A percentile compares a stretch with the other conserved stretches of the same genome.
Conservation (phyloP, 1,139 yeast genomes). For the Hyphopichia fennica region DNA sequence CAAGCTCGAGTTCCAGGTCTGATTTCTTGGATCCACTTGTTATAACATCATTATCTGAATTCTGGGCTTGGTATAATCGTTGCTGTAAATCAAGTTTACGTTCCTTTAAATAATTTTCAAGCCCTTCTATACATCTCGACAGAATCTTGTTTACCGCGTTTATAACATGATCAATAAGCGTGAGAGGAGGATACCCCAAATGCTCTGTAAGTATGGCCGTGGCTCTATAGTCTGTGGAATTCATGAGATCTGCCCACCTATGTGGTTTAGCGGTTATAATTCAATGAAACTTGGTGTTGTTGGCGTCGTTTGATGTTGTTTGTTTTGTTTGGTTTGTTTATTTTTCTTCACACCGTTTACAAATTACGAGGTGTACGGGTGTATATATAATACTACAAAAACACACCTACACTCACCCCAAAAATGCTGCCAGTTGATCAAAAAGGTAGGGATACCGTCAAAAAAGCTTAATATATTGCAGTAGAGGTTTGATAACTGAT, state of each 20-base stretch:
- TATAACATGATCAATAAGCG: slow-evolving; percentile 83
- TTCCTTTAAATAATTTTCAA: slow-evolving; percentile 63
- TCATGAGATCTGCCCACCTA: slow-evolving; percentile 1
- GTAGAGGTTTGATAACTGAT: no score
- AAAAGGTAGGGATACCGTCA: no score
- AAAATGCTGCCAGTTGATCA: no score
- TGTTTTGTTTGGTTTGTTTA: no score
- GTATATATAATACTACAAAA: no score
- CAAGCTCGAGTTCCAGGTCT: slow-evolving; percentile 8
- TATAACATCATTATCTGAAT: slow-evolving; percentile 20
- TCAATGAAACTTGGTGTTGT: no score
- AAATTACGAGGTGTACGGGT: no score
- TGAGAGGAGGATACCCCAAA: slow-evolving; percentile 83
- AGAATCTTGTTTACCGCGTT: slow-evolving; percentile 84
- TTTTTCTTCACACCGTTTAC: no score
- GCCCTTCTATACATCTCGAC: slow-evolving; percentile 79
- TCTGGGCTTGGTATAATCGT: slow-evolving; percentile 2
- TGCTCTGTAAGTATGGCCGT: slow-evolving; percentile 79
- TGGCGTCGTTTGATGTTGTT: no score
- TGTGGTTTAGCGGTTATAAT: no score
- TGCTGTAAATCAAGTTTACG: slow-evolving; percentile 19
- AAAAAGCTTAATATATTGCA: no score
- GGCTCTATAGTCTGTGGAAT: slow-evolving; percentile 33
- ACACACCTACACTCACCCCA: no score
- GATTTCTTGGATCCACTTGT: slow-evolving; percentile 14